phyloP scores from a whole-genome alignment of 2,329 filamentous ascomycete genomes.

The Colletotrichum euphorbiae region DNA sequence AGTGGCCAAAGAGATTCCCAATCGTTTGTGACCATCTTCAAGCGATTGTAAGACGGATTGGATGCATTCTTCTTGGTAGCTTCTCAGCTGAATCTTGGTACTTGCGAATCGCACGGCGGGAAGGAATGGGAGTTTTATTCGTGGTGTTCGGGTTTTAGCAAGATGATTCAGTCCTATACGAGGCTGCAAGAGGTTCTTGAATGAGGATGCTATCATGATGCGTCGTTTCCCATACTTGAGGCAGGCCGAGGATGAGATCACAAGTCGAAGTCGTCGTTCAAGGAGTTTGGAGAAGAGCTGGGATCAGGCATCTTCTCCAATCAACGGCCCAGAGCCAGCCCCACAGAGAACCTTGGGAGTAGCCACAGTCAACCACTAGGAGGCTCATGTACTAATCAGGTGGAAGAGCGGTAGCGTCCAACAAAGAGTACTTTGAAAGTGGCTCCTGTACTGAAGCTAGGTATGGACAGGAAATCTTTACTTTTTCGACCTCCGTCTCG shows the following conservation, averaged over 20 bases:
- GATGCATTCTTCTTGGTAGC: slow-evolving; percentile 94
- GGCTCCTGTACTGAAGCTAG: too few relatives aligned
- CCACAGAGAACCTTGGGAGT: not conserved
- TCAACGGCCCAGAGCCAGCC: not conserved
- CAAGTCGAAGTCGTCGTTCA: not conserved
- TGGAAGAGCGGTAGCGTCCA: not conserved
- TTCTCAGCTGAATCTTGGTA: slow-evolving; percentile 70
- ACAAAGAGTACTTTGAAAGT: not conserved
- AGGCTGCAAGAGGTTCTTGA: not conserved
- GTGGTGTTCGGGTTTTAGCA: not conserved
- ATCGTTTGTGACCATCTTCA: slow-evolving; percentile 76
- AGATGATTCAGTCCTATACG: not conserved
- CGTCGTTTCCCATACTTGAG: not conserved
- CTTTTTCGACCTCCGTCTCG: slow-evolving; percentile 7
- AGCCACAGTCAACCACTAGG: not conserved
- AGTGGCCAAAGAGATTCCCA: slow-evolving; percentile 88
- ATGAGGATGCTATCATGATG: slow-evolving; percentile 13
- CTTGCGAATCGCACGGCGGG: slow-evolving; percentile 12
- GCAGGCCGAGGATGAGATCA: not conserved
- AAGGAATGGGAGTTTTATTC: not conserved
- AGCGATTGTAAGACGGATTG: slow-evolving; percentile 80
- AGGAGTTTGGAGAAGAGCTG: not conserved
- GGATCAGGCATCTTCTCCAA: not conserved
- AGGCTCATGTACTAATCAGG: not conserved
- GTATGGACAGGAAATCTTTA: slow-evolving; percentile 27